Evolutionary conservation across 2,329 filamentous ascomycete genomes (phyloP).

Genomic region (Beauveria caledonica): DNA sequence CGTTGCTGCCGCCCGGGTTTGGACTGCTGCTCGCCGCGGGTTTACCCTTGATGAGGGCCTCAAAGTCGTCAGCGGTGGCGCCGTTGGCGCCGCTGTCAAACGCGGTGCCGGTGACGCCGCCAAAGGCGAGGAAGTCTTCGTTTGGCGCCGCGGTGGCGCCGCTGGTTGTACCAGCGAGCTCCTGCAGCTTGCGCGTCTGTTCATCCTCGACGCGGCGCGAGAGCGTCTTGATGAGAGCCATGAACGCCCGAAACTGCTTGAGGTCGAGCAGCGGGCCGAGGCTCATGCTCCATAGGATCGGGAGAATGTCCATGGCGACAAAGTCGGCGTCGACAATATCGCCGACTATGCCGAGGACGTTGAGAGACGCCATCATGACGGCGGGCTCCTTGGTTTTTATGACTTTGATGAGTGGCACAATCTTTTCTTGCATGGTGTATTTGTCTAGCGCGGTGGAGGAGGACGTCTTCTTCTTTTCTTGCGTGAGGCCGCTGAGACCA

Average conservation of each 20-base stretch:
- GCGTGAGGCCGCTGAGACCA: conserved; percentile 64
- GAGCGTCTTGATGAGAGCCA: conserved; percentile 76
- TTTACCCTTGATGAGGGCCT: conserved; percentile 74
- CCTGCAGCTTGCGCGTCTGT: conserved; percentile 80
- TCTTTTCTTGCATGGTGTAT: conserved; percentile 96
- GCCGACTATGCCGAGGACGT: conserved; percentile 77
- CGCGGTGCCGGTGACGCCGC: conserved; percentile 53
- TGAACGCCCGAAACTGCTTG: conserved; percentile 81
- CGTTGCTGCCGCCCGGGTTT: conserved; percentile 31
- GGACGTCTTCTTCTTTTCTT: conserved; percentile 52
- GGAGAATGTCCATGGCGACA: conserved; percentile 82
- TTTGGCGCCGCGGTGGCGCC: conserved; percentile 40
- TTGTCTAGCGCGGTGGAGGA: conserved; percentile 84
- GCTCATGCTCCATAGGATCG: conserved; percentile 85
- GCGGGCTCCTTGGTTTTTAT: conserved; percentile 98
- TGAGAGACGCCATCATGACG: conserved; percentile 89
- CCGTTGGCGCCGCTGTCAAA: conserved; percentile 45
- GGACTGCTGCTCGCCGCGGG: conserved; percentile 20
- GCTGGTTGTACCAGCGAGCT: conserved; percentile 57
- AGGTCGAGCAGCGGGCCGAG: conserved; percentile 83
- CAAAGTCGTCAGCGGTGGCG: conserved; percentile 67
- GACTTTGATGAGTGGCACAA: conserved; percentile 78
- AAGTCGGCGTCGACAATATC: conserved; percentile 80
- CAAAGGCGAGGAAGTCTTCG: conserved; percentile 65
- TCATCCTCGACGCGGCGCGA: conserved; percentile 79